phyloP scores from a whole-genome alignment of 108 stramenopile species.

The Schizochytrium sp. region DNA sequence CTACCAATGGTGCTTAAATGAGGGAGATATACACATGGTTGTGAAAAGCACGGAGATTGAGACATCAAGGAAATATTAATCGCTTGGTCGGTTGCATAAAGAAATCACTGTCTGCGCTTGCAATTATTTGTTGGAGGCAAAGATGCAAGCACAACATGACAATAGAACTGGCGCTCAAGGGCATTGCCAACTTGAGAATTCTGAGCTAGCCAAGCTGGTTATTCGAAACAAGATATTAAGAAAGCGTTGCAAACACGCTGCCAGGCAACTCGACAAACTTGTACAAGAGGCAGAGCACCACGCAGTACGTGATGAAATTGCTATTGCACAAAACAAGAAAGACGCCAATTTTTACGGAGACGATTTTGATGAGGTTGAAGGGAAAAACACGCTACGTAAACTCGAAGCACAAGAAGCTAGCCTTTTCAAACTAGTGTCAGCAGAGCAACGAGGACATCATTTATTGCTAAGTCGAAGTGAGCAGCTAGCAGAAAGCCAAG shows the following conservation, averaged over 20 bases:
- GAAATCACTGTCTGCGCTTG: not conserved
- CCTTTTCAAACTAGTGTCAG: not conserved
- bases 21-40: no score
- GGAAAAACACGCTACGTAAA: not conserved
- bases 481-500: not conserved
- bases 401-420: not conserved
- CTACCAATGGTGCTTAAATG: no score
- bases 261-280: not conserved
- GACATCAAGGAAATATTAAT: no score
- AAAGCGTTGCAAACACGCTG: not conserved
- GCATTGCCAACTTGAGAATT: no score
- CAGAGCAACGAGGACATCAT: not conserved
- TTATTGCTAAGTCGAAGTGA: not conserved
- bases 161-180: no score
- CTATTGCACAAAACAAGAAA: not conserved
- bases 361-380: not conserved
- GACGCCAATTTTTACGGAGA: not conserved
- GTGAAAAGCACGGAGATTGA: no score
- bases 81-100: no score
- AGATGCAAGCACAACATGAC: not conserved
- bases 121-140: not conserved
- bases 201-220: conserved; percentile 13
- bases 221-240: not conserved
- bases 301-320: not conserved
- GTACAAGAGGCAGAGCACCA: not conserved